phyloP scores from a whole-genome alignment of 2,329 filamentous ascomycete species.

The Fusarium euwallaceae region DNA sequence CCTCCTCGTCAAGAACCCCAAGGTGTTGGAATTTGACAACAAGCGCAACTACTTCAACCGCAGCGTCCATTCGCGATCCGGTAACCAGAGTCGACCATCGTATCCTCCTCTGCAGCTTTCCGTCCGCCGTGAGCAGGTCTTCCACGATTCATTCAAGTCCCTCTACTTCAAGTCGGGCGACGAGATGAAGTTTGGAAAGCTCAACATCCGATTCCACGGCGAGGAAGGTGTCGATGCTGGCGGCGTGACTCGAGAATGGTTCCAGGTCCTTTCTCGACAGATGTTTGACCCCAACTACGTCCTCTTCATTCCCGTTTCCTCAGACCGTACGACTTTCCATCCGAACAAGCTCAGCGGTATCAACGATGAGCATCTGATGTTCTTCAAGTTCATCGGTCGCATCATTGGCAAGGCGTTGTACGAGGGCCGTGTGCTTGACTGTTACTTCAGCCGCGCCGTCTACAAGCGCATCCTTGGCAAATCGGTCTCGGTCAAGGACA shows the following conservation, averaged over 20 bases:
- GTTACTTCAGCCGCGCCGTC: slow-evolving; percentile 98
- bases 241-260: slow-evolving; percentile 98
- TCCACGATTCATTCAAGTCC: slow-evolving; percentile 98
- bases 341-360: slow-evolving; percentile 94
- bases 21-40: slow-evolving; percentile 99
- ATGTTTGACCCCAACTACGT: slow-evolving; percentile 99
- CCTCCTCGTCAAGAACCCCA: slow-evolving; percentile 96
- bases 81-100: slow-evolving; percentile 77
- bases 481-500: slow-evolving; percentile 96
- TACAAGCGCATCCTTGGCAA: slow-evolving; percentile 98
- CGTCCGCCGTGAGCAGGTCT: slow-evolving; percentile 93
- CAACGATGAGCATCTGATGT: slow-evolving; percentile 95
- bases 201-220: slow-evolving; percentile 96
- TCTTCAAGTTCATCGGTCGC: slow-evolving; percentile 99
- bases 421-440: slow-evolving; percentile 94
- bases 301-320: slow-evolving; percentile 95
- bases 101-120: slow-evolving; percentile 83
- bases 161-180: slow-evolving; percentile 96
- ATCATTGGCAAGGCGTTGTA: slow-evolving; percentile 99
- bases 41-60: slow-evolving; percentile 99
- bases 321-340: slow-evolving; percentile 98
- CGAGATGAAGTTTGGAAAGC: slow-evolving; percentile 99
- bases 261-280: slow-evolving; percentile 94
- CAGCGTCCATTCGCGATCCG: slow-evolving; percentile 80
- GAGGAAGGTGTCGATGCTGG: slow-evolving; percentile 98